Conservation (phyloP, 805 yeast species). For the Metschnikowia matae region DNA sequence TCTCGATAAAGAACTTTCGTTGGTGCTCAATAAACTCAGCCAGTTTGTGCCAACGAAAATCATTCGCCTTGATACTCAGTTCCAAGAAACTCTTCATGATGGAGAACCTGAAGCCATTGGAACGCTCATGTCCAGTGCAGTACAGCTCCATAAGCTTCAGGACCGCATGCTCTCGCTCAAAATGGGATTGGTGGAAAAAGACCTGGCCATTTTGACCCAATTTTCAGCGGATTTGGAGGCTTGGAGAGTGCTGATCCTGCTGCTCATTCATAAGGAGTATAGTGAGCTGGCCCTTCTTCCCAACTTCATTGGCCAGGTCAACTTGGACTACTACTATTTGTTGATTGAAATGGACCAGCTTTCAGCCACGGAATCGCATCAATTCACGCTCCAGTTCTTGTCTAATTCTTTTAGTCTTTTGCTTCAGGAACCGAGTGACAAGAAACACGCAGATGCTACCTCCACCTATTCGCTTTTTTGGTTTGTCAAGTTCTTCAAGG, state of each 20-base stretch:
- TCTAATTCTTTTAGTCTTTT: conserved; percentile 37
- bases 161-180: conserved; percentile 21
- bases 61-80: conserved; percentile 18
- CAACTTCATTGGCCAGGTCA: conserved; percentile 31
- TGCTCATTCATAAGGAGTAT: conserved; percentile 25
- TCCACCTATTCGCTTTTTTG: conserved; percentile 27
- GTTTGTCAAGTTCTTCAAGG: conserved; percentile 35
- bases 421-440: conserved; percentile 17
- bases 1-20: conserved; percentile 36
- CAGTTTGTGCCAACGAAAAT: conserved; percentile 28
- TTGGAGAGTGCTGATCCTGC: conserved; percentile 34
- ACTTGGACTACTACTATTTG: conserved; percentile 38
- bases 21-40: conserved; percentile 33
- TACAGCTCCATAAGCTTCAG: conserved; percentile 23
- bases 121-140: conserved; percentile 20
- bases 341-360: conserved; percentile 40
- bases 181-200: conserved; percentile 10
- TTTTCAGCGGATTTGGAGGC: conserved; percentile 32
- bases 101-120: conserved; percentile 23
- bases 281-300: conserved; percentile 26
- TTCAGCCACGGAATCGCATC: conserved; percentile 34
- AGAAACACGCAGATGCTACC: conserved; percentile 15
- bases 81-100: conserved; percentile 13
- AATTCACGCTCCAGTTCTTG: conserved; percentile 39
- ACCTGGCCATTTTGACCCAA: conserved; percentile 11